Evolutionary conservation across 1,284 basidiomycete genomes (phyloP).

Genomic region (Ustilago cynodontis): DNA sequence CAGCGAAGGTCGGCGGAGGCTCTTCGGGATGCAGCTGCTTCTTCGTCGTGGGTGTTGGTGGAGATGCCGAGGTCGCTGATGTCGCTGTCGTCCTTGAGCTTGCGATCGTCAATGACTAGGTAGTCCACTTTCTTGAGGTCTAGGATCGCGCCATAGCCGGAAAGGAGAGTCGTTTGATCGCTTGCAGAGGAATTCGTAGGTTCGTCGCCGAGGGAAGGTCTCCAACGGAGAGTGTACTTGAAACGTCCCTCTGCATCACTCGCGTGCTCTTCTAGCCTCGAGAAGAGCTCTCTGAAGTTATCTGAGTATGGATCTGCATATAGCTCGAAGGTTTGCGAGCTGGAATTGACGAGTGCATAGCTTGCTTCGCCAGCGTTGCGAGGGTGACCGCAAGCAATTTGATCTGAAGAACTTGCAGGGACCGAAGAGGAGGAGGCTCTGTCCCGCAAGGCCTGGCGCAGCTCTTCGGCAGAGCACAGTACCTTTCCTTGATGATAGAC

Average conservation of each 20-base stretch:
- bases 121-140: conserved; percentile 98
- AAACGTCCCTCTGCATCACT: conserved; percentile 14
- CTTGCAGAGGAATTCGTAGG: background rate
- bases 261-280: conserved; percentile 34
- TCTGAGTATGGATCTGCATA: conserved; percentile 64
- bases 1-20: conserved; percentile 21
- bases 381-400: conserved; percentile 61
- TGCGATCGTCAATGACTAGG: conserved; percentile 77
- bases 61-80: conserved; percentile 37
- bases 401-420: background rate
- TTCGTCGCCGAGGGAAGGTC: conserved; percentile 27
- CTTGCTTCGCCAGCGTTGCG: conserved; percentile 4
- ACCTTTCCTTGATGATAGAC: conserved; percentile 44
- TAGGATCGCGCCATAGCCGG: conserved; percentile 90
- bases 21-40: background rate
- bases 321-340: conserved; percentile 33
- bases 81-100: conserved; percentile 48
- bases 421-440: background rate
- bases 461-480: conserved; percentile 50
- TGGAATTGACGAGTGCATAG: background rate
- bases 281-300: conserved; percentile 56
- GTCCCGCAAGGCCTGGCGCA: conserved; percentile 26
- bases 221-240: conserved; percentile 68
- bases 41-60: conserved; percentile 13
- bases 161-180: conserved; percentile 71